Evolutionary conservation across 176 grass and related monocot genomes (phyloP), one percentile per base, ranked within the genome.

Genomic region (Musa itinerans): DNA sequence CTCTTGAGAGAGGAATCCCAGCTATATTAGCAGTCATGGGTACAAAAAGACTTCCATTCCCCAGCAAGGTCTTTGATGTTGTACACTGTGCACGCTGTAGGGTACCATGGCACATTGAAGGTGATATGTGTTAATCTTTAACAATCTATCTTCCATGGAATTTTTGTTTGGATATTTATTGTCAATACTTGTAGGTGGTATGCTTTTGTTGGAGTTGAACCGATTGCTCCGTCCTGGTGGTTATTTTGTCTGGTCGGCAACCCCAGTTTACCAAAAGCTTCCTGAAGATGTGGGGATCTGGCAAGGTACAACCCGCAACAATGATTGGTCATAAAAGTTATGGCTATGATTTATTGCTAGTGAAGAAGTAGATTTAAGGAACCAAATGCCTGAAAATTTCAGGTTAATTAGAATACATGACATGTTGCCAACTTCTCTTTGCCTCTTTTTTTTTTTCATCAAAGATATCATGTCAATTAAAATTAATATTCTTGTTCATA

Each of bases 1-100:
- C 72, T 74, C 72, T 74, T 74, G 72, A 74, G 72, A 74, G 72
- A 74, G 72, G 72, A 14, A 74, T 74, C 57, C 72, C 72, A 74
- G 72, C 72, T 57, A 19, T 74, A 43, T 74, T 53, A 43, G 53
- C 72, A 16, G 72, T 74, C 15, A 74, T 74, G 72, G 72, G 72
- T 3, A 74, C 53, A 13, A 74, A 74, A 74, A 58, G 72, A 57
- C 72, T 74, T 57, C 72, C 72, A 25, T 74, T 74, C 50, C 72
- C 72, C n/a, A 74, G 72, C 72, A 74, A 57, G 72, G 21, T 74
- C 12, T 74, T 74, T 74, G 72, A 74, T 74, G 53, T 74, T 29
- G 53, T 74, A 19, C 72, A 74, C 14, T 74, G 72, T 74, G 72
- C 72, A 57, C 72, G 72, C 5, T 74, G 72, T 57, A 74, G 72